phyloP scores from a whole-genome alignment of 2,329 filamentous ascomycete species.

The Penicillium vulpinum region DNA sequence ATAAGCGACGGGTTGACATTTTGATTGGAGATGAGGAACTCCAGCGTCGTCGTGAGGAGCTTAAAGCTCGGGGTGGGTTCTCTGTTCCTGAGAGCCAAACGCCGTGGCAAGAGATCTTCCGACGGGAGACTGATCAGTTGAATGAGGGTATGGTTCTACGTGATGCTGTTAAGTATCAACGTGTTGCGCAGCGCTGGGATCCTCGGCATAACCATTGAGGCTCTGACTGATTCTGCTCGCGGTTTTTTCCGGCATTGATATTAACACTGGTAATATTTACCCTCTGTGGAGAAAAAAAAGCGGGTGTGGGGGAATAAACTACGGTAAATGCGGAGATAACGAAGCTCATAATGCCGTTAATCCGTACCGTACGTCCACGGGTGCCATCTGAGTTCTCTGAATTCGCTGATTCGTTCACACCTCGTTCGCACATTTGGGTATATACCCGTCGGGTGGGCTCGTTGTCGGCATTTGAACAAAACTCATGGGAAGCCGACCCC shows the following conservation, averaged over 20 bases:
- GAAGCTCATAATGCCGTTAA: background rate
- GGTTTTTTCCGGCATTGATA: too few relatives aligned
- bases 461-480: background rate
- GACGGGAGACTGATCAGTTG: conserved; percentile 47
- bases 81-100: conserved; percentile 46
- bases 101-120: conserved; percentile 53
- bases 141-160: conserved; percentile 43
- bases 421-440: background rate
- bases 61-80: conserved; percentile 38
- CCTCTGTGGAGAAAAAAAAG: background rate
- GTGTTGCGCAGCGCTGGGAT: conserved; percentile 44
- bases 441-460: background rate
- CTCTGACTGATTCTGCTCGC: background rate
- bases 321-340: background rate
- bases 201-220: conserved; percentile 48
- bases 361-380: background rate
- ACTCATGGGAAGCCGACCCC: background rate
- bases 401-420: background rate
- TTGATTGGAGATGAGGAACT: background rate
- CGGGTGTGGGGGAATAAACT: background rate
- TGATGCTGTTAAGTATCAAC: conserved; percentile 46
- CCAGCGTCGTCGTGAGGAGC: background rate
- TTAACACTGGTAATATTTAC: too few relatives aligned
- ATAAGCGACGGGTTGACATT: background rate
- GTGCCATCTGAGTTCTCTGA: background rate